Evolutionary conservation across 2,329 filamentous ascomycete genomes (phyloP).

Genomic region (Pseudogymnoascus sp.): DNA sequence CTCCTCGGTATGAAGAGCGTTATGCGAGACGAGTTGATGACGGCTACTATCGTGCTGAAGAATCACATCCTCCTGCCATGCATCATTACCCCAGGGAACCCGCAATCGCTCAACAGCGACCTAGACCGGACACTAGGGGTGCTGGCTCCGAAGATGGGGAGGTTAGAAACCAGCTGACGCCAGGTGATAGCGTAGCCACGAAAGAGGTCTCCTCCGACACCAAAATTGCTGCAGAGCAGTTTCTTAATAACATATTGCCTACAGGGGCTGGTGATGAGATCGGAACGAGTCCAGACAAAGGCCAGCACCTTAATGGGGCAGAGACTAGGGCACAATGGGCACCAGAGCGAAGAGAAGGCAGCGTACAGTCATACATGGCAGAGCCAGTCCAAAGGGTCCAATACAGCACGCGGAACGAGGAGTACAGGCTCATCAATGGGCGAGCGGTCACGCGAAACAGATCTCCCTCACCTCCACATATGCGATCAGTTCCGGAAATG

Average conservation of each 20-base stretch:
- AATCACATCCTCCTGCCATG: neutral
- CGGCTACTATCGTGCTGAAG: neutral
- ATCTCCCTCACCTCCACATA: neutral
- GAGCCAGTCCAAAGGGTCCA: neutral
- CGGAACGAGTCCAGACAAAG: constrained; percentile 10
- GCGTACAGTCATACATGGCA: neutral
- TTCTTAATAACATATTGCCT: constrained; percentile 29
- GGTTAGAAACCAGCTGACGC: constrained; percentile 20
- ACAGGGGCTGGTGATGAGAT: constrained; percentile 14
- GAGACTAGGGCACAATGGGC: constrained; percentile 16
- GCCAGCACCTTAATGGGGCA: constrained; percentile 12
- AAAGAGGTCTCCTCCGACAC: constrained; percentile 20
- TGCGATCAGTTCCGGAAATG: neutral
- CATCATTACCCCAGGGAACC: neutral
- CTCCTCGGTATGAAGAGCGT: neutral
- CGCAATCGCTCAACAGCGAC: neutral
- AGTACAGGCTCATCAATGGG: neutral
- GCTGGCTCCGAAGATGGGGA: constrained; percentile 33
- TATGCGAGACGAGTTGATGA: neutral
- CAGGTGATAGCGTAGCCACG: constrained; percentile 9
- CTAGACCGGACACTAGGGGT: constrained; percentile 19
- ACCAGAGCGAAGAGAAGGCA: constrained; percentile 12
- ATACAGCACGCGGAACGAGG: neutral
- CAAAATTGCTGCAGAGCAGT: constrained; percentile 30
- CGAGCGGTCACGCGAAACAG: neutral